Evolutionary conservation across 106 monocot genomes (phyloP).

Genomic region (Allium fistulosum): DNA sequence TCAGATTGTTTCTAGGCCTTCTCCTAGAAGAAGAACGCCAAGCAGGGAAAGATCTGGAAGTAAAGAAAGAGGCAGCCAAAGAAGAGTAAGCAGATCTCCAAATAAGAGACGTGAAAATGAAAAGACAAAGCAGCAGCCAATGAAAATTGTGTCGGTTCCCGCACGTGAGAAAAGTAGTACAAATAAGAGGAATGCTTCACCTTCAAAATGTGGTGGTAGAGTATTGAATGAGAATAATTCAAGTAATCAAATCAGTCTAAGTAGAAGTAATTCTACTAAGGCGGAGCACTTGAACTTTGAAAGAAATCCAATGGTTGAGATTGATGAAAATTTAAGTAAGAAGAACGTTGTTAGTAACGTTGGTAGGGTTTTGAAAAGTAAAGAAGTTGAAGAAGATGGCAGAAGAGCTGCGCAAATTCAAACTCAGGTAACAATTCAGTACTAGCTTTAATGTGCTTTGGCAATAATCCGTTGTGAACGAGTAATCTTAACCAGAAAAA

Average conservation of each 20-base stretch:
- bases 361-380: slow-evolving; percentile 17
- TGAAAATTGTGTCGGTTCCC: slow-evolving; percentile 84
- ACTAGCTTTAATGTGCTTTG: not conserved
- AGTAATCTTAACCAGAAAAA: not conserved
- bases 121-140: slow-evolving; percentile 34
- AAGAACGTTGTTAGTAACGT: slow-evolving; percentile 15
- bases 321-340: slow-evolving; percentile 56
- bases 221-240: slow-evolving; percentile 31
- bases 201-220: slow-evolving; percentile 21
- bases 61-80: slow-evolving; percentile 33
- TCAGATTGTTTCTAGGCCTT: slow-evolving; percentile 37
- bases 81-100: slow-evolving; percentile 76
- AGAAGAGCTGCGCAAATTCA: slow-evolving; percentile 12
- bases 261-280: slow-evolving; percentile 78
- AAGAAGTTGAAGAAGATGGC: slow-evolving; percentile 3
- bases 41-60: slow-evolving; percentile 68
- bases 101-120: slow-evolving; percentile 52
- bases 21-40: slow-evolving; percentile 53
- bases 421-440: slow-evolving; percentile 14
- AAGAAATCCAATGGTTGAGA: slow-evolving; percentile 76
- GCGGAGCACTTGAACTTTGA: slow-evolving; percentile 70
- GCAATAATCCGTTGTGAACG: not conserved
- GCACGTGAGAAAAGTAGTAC: slow-evolving; percentile 43
- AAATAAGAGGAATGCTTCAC: slow-evolving; percentile 9
- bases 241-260: slow-evolving; percentile 19